These are phyloP conservation scores for Fusarium mangiferae DNA, from an alignment of 2,329 filamentous ascomycete genomes.

Conservation along the genomic window DNA sequence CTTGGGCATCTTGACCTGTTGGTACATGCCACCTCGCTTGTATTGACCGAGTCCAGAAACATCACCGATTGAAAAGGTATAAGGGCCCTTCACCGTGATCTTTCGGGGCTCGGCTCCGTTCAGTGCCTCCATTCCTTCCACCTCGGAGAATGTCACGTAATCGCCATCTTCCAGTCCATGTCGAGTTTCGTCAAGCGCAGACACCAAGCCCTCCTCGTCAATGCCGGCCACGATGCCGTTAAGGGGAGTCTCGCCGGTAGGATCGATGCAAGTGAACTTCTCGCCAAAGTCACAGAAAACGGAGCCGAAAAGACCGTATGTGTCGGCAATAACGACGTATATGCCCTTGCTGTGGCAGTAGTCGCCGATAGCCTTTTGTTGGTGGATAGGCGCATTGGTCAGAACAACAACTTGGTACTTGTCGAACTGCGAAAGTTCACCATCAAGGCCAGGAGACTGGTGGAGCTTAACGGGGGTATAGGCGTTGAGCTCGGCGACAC, in stretches of 20 bases:
- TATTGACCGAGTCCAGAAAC: constrained; percentile 89
- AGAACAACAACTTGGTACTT: constrained; percentile 93
- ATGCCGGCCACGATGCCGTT: constrained; percentile 92
- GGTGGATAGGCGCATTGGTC: constrained; percentile 82
- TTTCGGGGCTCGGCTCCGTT: constrained; percentile 88
- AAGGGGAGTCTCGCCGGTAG: constrained; percentile 88
- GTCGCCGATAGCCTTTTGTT: constrained; percentile 86
- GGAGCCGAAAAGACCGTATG: constrained; percentile 91
- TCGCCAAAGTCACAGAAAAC: constrained; percentile 98
- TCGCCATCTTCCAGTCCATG: constrained; percentile 97
- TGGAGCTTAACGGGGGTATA: constrained; percentile 92
- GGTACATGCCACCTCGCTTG: constrained; percentile 86
- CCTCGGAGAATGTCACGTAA: constrained; percentile 92
- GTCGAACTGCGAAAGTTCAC: constrained; percentile 83
- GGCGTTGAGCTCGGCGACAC: constrained; percentile 93
- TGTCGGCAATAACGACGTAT: constrained; percentile 87
- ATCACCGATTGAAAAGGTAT: constrained; percentile 97
- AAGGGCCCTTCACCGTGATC: constrained; percentile 93
- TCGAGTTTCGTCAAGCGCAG: constrained; percentile 91
- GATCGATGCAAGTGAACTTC: constrained; percentile 89
- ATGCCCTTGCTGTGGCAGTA: constrained; percentile 96
- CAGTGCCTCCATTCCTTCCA: constrained; percentile 90
- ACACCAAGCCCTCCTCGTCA: constrained; percentile 89
- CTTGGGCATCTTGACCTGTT: constrained; percentile 99
- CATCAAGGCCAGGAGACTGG: constrained; percentile 70